phyloP scores from a whole-genome alignment of 2,329 filamentous ascomycete genomes.

The Apiospora hydei region DNA sequence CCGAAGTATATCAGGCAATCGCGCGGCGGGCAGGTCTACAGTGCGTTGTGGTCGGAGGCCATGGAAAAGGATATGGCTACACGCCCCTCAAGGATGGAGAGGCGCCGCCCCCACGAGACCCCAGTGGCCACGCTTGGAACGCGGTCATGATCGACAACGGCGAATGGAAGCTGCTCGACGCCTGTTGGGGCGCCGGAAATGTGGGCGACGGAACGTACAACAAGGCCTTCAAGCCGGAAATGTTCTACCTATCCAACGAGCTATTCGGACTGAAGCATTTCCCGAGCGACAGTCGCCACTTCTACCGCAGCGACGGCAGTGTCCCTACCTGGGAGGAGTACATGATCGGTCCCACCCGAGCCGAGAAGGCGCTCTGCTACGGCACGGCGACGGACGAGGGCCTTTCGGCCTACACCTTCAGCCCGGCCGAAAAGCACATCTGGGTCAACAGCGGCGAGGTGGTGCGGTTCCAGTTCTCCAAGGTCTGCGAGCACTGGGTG shows the following conservation, averaged over 20 bases:
- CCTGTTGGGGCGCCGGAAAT: slow-evolving; percentile 90
- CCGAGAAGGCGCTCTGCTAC: slow-evolving; percentile 57
- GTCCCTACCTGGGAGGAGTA: slow-evolving; percentile 83
- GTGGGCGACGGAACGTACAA: slow-evolving; percentile 67
- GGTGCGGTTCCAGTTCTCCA: slow-evolving; percentile 81
- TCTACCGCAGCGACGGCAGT: slow-evolving; percentile 78
- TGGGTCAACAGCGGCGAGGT: slow-evolving; percentile 61
- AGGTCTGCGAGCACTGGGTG: slow-evolving; percentile 84
- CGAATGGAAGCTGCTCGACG: slow-evolving; percentile 89
- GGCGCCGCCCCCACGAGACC: slow-evolving; percentile 67
- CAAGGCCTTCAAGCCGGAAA: slow-evolving; percentile 69
- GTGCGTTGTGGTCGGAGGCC: slow-evolving; percentile 75
- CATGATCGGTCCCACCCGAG: slow-evolving; percentile 65
- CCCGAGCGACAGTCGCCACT: slow-evolving; percentile 70
- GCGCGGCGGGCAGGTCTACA: slow-evolving; percentile 82
- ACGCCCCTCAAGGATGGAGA: slow-evolving; percentile 67
- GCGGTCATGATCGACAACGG: slow-evolving; percentile 86
- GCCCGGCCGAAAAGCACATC: slow-evolving; percentile 67
- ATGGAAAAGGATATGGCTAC: slow-evolving; percentile 88
- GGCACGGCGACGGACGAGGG: slow-evolving; percentile 56
- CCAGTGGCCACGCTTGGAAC: slow-evolving; percentile 87
- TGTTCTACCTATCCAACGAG: slow-evolving; percentile 72
- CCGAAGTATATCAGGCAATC: slow-evolving; percentile 79
- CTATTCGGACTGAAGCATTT: slow-evolving; percentile 85
- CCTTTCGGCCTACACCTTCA: slow-evolving; percentile 64